These are phyloP conservation scores for Wickerhamomyces hampshirensis DNA, from an alignment of 805 yeast species.

Conservation along the genomic window DNA sequence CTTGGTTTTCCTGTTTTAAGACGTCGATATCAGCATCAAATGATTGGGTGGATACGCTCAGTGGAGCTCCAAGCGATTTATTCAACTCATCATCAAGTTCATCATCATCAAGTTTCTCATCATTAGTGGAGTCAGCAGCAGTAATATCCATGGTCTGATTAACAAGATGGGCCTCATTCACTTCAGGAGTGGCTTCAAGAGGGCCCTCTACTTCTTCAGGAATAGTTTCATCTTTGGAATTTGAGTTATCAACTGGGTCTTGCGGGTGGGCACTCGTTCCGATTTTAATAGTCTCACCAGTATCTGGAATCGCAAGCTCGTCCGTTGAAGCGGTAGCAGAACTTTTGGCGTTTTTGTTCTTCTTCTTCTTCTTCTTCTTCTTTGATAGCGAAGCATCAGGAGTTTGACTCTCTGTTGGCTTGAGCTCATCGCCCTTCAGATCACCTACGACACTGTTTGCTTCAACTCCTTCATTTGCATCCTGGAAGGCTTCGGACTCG, in stretches of 20 bases:
- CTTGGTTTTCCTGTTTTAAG: slow-evolving; percentile 12
- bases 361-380: slow-evolving; percentile 14
- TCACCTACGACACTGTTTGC: neutral
- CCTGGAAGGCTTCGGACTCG: slow-evolving; percentile 13
- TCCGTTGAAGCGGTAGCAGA: neutral
- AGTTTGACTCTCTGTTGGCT: neutral
- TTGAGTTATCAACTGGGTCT: no score
- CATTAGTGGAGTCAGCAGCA: neutral
- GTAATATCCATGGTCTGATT: no score
- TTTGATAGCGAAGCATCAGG: slow-evolving; percentile 4
- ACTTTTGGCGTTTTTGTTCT: slow-evolving; percentile 3
- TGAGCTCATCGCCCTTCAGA: slow-evolving; percentile 1
- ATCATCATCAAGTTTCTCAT: slow-evolving; percentile 7
- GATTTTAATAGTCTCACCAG: neutral
- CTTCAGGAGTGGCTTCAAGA: neutral
- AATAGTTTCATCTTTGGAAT: neutral
- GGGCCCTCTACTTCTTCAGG: neutral
- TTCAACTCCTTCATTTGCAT: slow-evolving; percentile 10
- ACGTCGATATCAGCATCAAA: slow-evolving; percentile 9
- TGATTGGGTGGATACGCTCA: slow-evolving; percentile 16
- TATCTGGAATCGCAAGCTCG: neutral
- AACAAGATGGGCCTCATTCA: no score
- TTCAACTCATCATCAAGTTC: slow-evolving; percentile 8
- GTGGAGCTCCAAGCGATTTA: slow-evolving; percentile 5
- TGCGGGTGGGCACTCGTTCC: no score